Evolutionary conservation across 164 flowering plant genomes (phyloP), one percentile per base, ranked within the genome.

Genomic region (Stephania japonica): DNA sequence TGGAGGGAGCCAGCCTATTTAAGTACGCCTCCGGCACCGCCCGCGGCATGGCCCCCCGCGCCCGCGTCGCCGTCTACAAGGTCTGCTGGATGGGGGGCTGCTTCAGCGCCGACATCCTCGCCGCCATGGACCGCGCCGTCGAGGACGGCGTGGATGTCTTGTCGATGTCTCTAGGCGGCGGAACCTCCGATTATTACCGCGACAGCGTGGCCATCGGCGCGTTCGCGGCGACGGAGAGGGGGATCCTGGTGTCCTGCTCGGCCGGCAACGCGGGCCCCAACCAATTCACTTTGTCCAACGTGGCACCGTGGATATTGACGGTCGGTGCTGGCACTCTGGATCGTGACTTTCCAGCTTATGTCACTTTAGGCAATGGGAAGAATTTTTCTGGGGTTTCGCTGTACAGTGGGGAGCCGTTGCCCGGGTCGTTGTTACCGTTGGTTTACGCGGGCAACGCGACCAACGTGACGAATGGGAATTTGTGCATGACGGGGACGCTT

Each of bases 41-140:
- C 1, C 87, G 92, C 0, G 99, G 99, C 26, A 93, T 91, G 97
- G 97, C 98, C 1, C 7, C 85, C 1, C 80, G 79, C 0, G 99
- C 98, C 10, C 81, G 98, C 27, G 69, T 93, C 3, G 98, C 99
- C 1, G 80, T 77, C 0, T 94, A 94, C 77, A 94, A 94, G 79
- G 91, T 87, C 21, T 94, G 99, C 76, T 94, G 99, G 99, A 42
- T 67, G 0, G 90, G 91, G 3, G 98, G 99, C 8, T 94, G 99
- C 71, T 83, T 89, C 69, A 75, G 90, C 76, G 61, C 90, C 8
- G 99, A 94, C 75, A 87, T 94, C 16, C 7, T 88, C 14, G 89
- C 91, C 0, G 99, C 81, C 0, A 83, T 94, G 82, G 98, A 94
- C 25, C 78, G 80, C 70, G 97, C 99, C 1, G 76, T 94, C 9